These are phyloP conservation scores for Termitomyces titanicus DNA, from an alignment of 768 basidiomycete genomes.

Conservation along the genomic window DNA sequence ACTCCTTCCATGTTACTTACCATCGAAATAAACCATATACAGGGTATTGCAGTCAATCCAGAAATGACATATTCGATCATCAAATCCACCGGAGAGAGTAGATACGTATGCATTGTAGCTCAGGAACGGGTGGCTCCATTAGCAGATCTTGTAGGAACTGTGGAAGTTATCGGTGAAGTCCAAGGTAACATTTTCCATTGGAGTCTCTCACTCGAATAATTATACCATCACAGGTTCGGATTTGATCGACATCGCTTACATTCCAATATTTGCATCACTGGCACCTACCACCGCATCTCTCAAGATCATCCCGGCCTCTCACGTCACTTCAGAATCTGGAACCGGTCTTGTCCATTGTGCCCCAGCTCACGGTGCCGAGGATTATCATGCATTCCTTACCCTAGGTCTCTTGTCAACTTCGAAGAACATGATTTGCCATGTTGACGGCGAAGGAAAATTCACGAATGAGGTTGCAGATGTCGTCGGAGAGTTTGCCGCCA, in stretches of 20 bases:
- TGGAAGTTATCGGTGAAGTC: slow-evolving; percentile 33
- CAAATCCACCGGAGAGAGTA: slow-evolving; percentile 16
- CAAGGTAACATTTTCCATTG: slow-evolving; percentile 26
- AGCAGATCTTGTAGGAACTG: slow-evolving; percentile 29
- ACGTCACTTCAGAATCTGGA: slow-evolving; percentile 86
- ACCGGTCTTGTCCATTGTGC: slow-evolving; percentile 96
- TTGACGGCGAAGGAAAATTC: slow-evolving; percentile 75
- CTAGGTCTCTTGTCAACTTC: slow-evolving; percentile 44
- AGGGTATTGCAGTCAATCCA: slow-evolving; percentile 88
- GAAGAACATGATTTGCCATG: slow-evolving; percentile 69
- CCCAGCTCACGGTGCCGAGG: slow-evolving; percentile 91
- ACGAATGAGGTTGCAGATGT: slow-evolving; percentile 53
- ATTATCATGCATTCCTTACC: slow-evolving; percentile 74
- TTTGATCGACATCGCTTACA: slow-evolving; percentile 60
- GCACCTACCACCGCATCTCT: slow-evolving; percentile 26
- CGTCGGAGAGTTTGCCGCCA: slow-evolving; percentile 45
- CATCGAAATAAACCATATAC: slow-evolving; percentile 1
- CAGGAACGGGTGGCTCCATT: slow-evolving; percentile 45
- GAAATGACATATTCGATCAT: slow-evolving; percentile 67
- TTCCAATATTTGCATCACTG: slow-evolving; percentile 51
- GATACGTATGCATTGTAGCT: slow-evolving; percentile 42
- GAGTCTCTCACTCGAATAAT: neutral
- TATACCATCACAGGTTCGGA: slow-evolving; percentile 37
- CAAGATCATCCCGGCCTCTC: slow-evolving; percentile 61
- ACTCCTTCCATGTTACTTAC: neutral